phyloP scores from a whole-genome alignment of 179 eudicot species.

The Beta corolliflora region DNA sequence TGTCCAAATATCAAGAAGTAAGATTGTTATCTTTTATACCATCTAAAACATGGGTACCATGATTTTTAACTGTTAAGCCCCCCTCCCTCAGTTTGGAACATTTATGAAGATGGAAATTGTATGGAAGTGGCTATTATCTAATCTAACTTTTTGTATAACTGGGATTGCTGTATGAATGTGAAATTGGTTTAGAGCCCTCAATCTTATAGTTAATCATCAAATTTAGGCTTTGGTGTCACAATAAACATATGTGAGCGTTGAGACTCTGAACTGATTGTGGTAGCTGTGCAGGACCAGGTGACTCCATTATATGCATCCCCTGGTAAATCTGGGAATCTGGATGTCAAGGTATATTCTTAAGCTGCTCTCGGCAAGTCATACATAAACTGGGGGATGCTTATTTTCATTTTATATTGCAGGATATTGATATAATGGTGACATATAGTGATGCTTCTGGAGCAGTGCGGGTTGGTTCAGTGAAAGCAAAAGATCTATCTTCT shows the following conservation, averaged over 20 bases:
- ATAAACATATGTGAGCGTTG: neutral
- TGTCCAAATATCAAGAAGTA: no score
- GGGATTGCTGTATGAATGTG: neutral
- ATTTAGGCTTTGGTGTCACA: neutral
- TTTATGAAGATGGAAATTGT: neutral
- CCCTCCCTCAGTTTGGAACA: neutral
- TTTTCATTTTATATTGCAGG: slow-evolving; percentile 53
- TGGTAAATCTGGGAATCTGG: slow-evolving; percentile 37
- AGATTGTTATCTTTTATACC: neutral
- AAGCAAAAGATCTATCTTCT: slow-evolving; percentile 78
- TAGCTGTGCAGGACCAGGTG: slow-evolving; percentile 51
- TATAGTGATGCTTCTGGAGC: slow-evolving; percentile 81
- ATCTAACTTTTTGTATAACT: neutral
- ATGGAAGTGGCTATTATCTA: neutral
- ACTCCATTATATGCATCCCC: slow-evolving; percentile 26
- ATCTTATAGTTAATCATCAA: neutral
- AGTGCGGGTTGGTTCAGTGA: slow-evolving; percentile 67
- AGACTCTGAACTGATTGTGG: slow-evolving; percentile 26
- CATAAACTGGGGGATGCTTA: slow-evolving; percentile 17
- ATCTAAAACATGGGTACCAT: neutral
- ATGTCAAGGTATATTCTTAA: slow-evolving; percentile 54
- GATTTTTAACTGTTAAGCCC: neutral
- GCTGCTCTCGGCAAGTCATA: slow-evolving; percentile 23
- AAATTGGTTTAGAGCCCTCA: neutral
- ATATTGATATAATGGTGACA: slow-evolving; percentile 87